Evolutionary conservation across 2,329 filamentous ascomycete species (phyloP).

Genomic region (Diaporthe ampelina): DNA sequence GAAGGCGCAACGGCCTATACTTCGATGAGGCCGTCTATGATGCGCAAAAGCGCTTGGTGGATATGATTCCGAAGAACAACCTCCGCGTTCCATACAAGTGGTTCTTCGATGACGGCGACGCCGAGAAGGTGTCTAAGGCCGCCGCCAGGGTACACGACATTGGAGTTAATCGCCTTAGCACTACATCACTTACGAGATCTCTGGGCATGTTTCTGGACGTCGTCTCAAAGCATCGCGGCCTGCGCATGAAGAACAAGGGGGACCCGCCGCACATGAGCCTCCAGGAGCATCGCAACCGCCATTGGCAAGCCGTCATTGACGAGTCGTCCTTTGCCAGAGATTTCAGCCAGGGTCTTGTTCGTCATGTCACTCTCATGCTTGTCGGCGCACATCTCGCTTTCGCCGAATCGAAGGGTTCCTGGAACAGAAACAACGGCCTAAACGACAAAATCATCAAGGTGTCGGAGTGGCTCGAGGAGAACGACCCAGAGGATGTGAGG

Average conservation of each 20-base stretch:
- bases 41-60: background rate
- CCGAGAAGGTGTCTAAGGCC: background rate
- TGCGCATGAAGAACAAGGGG: background rate
- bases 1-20: background rate
- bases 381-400: background rate
- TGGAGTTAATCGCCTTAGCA: background rate
- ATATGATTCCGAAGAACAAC: background rate
- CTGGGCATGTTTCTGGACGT: background rate
- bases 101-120: background rate
- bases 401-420: too few species aligned
- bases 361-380: slow-evolving; percentile 18
- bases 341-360: background rate
- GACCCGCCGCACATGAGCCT: background rate
- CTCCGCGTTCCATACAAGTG: background rate
- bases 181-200: too few species aligned
- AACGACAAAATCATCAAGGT: background rate
- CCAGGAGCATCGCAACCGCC: background rate
- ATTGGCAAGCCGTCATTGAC: background rate
- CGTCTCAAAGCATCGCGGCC: background rate
- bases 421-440: background rate
- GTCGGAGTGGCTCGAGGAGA: background rate
- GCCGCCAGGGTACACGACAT: background rate
- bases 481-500: background rate
- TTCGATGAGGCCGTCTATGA: background rate
- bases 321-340: background rate